A percentile compares a stretch with the other conserved stretches of the same genome.
phyloP scores from a whole-genome alignment of 805 yeast species.

The Metschnikowia baotianmanensis region DNA sequence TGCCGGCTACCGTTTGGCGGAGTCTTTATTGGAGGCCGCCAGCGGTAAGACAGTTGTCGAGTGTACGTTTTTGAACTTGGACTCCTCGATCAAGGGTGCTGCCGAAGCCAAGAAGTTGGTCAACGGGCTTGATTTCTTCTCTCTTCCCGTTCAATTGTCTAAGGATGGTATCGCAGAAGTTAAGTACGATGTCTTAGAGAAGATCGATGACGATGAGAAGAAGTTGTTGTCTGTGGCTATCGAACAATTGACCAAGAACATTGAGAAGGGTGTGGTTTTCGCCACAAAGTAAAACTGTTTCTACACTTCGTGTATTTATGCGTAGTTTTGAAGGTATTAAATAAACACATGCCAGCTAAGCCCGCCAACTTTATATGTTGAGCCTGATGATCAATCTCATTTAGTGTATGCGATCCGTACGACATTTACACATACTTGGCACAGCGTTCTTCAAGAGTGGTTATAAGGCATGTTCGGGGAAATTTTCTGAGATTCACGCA shows the following conservation, averaged over 20 bases:
- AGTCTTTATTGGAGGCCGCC: conserved; percentile 41
- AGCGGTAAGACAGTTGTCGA: conserved; percentile 33
- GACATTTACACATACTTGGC: no score
- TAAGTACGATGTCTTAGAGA: conserved; percentile 50
- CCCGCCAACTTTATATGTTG: no score
- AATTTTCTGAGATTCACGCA: no score
- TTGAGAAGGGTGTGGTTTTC: conserved; percentile 57
- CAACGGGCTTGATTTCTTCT: conserved; percentile 48
- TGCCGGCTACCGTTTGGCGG: conserved; percentile 83
- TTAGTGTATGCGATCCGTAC: no score
- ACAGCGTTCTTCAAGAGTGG: no score
- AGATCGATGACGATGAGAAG: conserved; percentile 51
- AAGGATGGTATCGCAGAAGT: conserved; percentile 55
- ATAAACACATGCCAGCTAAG: no score
- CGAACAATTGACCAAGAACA: conserved; percentile 52
- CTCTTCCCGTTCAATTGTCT: conserved; percentile 60
- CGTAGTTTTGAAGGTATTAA: no score
- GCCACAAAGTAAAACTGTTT: conserved; percentile 19
- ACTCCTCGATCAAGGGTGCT: conserved; percentile 50
- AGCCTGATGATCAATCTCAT: no score
- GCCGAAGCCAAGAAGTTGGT: conserved; percentile 48
- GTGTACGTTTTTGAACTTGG: conserved; percentile 52
- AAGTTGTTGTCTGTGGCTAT: conserved; percentile 53
- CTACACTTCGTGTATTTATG: no score
- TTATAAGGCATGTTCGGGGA: no score